Evolutionary conservation across 768 basidiomycete species (phyloP), one percentile per base, ranked within the genome.

Genomic region (Paxillus rubicundulus): DNA sequence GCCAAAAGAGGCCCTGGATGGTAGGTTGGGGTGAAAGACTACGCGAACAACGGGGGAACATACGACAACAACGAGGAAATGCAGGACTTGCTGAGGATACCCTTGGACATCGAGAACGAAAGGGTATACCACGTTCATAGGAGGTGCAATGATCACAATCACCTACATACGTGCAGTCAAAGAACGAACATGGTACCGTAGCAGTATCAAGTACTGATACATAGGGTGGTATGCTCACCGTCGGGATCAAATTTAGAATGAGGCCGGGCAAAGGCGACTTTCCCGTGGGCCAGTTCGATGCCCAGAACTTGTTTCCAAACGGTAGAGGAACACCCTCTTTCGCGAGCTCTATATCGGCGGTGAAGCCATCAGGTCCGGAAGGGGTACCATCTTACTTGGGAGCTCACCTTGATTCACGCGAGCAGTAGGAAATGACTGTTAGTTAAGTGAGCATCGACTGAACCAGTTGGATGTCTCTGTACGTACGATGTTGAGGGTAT

Each of bases 321-420:
- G 82, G 81, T 0, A 84, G 72, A 10, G 81, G 82, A n/a, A 84
- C 69, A 1, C 82, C 82, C 60, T 82, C 82, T 54, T 84, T 84
- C 5, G 82, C 82, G 4, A 84, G 75, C 47, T 84, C 82, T 78
- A 48, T 30, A 48, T 30, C 8, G 7, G 7, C 13, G 37, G 18
- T 8, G n/a, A 32, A 24, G 10, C 16, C 9, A 20, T 33, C 4
- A 12, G 33, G 10, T 14, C 33, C 13, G 33, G 33, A 33, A 33
- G 33, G 5, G 4, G 12, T 14, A 33, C 7, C 3, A 36, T 4
- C 12, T 10, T 0, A 17, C 9, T 9, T 33, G 10, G 13, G 13
- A 33, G 0, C 46, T 21, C n/a, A 72, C 77, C 76, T 70, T 83
- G 82, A 50, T 82, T 82, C 3, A 84, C 72, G 16, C 77, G 74